phyloP scores from a whole-genome alignment of 2,329 filamentous ascomycete species.

The Pestalotiopsis sp. region DNA sequence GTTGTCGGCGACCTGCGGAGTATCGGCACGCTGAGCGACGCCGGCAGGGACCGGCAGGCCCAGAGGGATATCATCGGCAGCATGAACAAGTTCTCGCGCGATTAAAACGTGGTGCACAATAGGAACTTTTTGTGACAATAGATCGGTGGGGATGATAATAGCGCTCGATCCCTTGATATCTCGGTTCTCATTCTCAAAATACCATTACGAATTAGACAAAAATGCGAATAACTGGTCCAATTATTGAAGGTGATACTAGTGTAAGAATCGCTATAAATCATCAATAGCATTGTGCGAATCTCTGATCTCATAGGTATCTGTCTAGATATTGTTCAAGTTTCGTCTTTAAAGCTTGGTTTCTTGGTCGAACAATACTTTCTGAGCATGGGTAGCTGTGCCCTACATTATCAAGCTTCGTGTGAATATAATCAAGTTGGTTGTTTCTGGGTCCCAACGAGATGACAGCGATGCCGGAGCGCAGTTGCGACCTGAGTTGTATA shows the following conservation, averaged over 20 bases:
- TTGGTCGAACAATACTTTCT: too few relatives aligned
- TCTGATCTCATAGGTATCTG: neutral
- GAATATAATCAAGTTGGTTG: too few relatives aligned
- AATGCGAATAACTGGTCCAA: neutral
- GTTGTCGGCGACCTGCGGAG: constrained; percentile 95
- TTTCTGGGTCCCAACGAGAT: too few relatives aligned
- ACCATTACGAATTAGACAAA: neutral
- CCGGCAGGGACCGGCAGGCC: constrained; percentile 78
- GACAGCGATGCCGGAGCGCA: too few relatives aligned
- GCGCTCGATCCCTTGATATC: neutral
- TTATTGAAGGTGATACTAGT: neutral
- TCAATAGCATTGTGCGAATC: neutral
- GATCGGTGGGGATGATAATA: neutral
- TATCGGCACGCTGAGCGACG: constrained; percentile 80
- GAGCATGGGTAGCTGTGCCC: too few relatives aligned
- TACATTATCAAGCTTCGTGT: too few relatives aligned
- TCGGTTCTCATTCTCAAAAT: neutral
- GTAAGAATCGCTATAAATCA: neutral
- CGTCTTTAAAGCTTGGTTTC: too few relatives aligned
- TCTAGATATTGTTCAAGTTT: too few relatives aligned
- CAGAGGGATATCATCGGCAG: constrained; percentile 85
- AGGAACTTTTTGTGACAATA: neutral
- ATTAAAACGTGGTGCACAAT: neutral
- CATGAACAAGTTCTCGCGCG: constrained; percentile 31
- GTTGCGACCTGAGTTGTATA: too few relatives aligned